Evolutionary conservation across 176 grass and related monocot genomes (phyloP).

Genomic region (Tuctoria greenei): DNA sequence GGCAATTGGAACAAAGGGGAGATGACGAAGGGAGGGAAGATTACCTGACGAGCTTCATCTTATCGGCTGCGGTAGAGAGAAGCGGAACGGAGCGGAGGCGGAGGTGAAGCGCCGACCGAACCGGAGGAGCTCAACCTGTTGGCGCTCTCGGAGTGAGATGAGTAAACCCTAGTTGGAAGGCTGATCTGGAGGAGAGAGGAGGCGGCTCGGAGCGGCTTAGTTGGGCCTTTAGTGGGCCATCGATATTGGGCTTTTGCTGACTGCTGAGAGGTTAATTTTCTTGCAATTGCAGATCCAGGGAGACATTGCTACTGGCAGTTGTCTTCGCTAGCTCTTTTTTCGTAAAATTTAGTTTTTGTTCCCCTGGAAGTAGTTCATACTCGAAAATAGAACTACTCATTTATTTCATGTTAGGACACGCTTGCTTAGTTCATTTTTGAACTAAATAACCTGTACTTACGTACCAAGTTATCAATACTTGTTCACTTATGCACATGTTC

Average conservation of each 20-base stretch:
- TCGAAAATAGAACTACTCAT: neutral
- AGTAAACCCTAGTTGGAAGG: conserved; percentile 56
- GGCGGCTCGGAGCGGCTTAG: neutral
- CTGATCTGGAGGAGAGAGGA: conserved; percentile 22
- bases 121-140: conserved; percentile 29
- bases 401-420: too few species aligned
- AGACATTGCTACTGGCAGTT: too few species aligned
- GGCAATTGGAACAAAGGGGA: neutral
- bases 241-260: neutral
- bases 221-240: conserved; percentile 32
- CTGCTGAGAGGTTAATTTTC: neutral
- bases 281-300: neutral
- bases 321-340: neutral
- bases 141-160: conserved; percentile 45
- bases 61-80: conserved; percentile 21
- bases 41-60: conserved; percentile 99
- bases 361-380: neutral
- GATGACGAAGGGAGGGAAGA: neutral
- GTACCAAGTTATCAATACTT: neutral
- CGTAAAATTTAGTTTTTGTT: neutral
- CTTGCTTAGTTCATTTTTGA: too few species aligned
- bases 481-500: neutral
- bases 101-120: neutral
- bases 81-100: conserved; percentile 27
- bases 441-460: too few species aligned